Percentiles rank a stretch among this genome's conserved stretches.
Evolutionary conservation across 2,329 filamentous ascomycete genomes (phyloP).

Genomic region (Fusarium metavorans): DNA sequence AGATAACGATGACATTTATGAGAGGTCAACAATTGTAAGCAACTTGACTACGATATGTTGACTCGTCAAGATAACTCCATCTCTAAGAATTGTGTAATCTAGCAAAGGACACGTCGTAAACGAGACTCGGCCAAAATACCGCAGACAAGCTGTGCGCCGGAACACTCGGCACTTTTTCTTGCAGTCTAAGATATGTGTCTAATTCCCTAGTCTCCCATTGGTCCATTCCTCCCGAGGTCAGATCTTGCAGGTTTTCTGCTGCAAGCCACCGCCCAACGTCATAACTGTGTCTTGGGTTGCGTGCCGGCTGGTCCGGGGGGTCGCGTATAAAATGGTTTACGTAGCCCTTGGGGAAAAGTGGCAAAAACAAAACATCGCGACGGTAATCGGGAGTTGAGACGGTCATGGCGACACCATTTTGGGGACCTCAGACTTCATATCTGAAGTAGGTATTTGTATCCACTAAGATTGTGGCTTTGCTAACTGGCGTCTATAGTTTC

Average conservation of each 20-base stretch:
- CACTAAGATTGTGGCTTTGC: background rate
- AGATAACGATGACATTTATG: background rate
- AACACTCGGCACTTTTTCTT: background rate
- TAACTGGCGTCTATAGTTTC: constrained; percentile 32
- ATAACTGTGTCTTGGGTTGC: background rate
- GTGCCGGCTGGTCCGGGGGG: background rate
- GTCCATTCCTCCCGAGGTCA: background rate
- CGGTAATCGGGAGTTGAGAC: background rate
- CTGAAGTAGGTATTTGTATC: constrained; percentile 41
- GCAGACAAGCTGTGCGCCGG: background rate
- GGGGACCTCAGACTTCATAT: constrained; percentile 49
- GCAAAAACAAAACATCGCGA: background rate
- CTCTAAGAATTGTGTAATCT: background rate
- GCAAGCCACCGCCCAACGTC: background rate
- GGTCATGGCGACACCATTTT: constrained; percentile 40
- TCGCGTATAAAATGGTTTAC: background rate
- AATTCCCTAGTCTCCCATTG: background rate
- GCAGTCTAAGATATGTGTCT: background rate
- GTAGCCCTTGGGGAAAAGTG: background rate
- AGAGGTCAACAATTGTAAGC: background rate
- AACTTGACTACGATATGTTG: background rate
- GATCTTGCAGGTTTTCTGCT: background rate
- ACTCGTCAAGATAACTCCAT: background rate
- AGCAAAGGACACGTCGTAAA: background rate
- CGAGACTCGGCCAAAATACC: background rate